A percentile compares a stretch with the other conserved stretches of the same genome.
Conservation (phyloP, 768 basidiomycete species). For the Hygrophorus pudorinus region DNA sequence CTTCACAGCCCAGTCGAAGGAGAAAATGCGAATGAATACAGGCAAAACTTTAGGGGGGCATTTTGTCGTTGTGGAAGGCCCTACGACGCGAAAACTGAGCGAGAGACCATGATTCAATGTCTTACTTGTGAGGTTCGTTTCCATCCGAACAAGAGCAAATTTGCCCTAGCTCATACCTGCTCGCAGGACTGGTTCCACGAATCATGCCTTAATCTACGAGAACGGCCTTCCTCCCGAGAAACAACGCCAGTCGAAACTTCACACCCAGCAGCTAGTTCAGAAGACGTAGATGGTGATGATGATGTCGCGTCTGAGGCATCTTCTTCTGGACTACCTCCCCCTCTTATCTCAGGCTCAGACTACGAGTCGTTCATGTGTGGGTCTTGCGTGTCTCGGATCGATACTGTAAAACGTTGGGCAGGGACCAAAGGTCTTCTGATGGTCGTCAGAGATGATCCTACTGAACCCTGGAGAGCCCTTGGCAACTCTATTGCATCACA, state of each 20-base stretch:
- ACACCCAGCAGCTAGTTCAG: slow-evolving; percentile 6
- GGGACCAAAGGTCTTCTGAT: slow-evolving; percentile 62
- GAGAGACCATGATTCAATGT: slow-evolving; percentile 86
- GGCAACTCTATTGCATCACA: slow-evolving; percentile 12
- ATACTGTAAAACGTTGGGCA: slow-evolving; percentile 48
- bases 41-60: slow-evolving; percentile 57
- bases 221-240: slow-evolving; percentile 43
- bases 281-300: slow-evolving; percentile 25
- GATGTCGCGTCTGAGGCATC: slow-evolving; percentile 54
- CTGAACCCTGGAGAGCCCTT: slow-evolving; percentile 43
- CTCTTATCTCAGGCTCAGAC: slow-evolving; percentile 54
- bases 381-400: slow-evolving; percentile 49
- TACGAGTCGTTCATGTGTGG: slow-evolving; percentile 75
- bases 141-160: background rate
- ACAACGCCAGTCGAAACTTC: slow-evolving; percentile 21
- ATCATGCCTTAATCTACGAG: slow-evolving; percentile 74
- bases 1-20: slow-evolving; percentile 46
- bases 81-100: slow-evolving; percentile 66
- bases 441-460: slow-evolving; percentile 42
- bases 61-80: slow-evolving; percentile 70
- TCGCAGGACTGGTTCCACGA: slow-evolving; percentile 85
- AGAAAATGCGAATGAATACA: slow-evolving; percentile 58
- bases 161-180: slow-evolving; percentile 4
- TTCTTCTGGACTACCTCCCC: slow-evolving; percentile 54
- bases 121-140: slow-evolving; percentile 71